Evolutionary conservation across 164 flowering plant species (phyloP), one percentile per base, ranked within the genome.

Genomic region (Vitis rotundifolia): DNA sequence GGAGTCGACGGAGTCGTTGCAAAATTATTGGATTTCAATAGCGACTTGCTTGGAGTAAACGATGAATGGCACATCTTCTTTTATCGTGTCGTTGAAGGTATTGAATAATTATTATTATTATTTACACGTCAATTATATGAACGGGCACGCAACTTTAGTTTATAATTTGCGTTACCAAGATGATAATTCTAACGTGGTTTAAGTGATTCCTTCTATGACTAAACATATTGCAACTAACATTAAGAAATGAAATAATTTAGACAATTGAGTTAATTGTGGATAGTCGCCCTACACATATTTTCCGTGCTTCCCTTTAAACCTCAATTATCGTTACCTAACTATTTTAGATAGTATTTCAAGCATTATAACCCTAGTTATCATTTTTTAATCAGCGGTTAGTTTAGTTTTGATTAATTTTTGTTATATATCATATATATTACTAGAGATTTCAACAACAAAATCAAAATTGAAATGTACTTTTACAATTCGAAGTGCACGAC

Each of bases 121-220:
- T 56, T 11, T 50, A 1, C 15, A 11, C 8, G 13, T 49, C 31
- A 5, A 22, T 44, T 5, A 12, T 12, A 53, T 18, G 16, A 26
- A 49, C 11, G 11, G 16, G 14, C 59, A 74, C 77, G 69, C 66
- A 69, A 72, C 14, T 26, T 52, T 56, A 59, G 14, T 68, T 68
- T 52, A 54, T 55, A 61, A 68, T 74, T 22, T 74, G 14, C 22
- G 53, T 54, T 61, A 37, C 44, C 60, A 73, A 73, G 66, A 73
- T 61, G 26, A 73, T 63, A 54, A 66, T 60, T 58, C 9, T 1
- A n/a, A 72, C 3, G 11, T 67, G 61, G 37, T 67, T 13, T 66
- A 50, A 11, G 56, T 12, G 56, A 53, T 53, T 53, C 0, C 56
- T 14, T 53, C 56, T 53, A 53, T 53, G 56, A 53, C 56, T 53